phyloP scores from a whole-genome alignment of 2,329 filamentous ascomycete species.

The Sarocladium oryzae region DNA sequence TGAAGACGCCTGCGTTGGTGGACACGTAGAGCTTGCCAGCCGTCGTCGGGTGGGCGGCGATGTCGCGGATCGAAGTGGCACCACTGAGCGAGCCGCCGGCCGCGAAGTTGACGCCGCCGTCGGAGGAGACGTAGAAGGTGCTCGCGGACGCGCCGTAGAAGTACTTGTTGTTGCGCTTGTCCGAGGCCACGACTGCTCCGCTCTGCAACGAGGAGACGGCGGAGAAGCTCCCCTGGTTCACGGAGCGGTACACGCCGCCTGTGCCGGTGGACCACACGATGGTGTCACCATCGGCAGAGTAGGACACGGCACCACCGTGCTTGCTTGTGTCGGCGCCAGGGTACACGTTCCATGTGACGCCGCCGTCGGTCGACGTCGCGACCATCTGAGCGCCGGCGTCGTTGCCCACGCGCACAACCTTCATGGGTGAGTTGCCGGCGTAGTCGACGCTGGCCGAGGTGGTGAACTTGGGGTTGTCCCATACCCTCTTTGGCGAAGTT shows the following conservation, averaged over 20 bases:
- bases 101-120: slow-evolving; percentile 40
- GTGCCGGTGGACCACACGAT: slow-evolving; percentile 40
- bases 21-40: slow-evolving; percentile 56
- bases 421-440: slow-evolving; percentile 2
- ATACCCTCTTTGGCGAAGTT: slow-evolving; percentile 36
- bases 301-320: slow-evolving; percentile 39
- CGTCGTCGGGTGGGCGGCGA: slow-evolving; percentile 48
- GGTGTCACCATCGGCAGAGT: slow-evolving; percentile 44
- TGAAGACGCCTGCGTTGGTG: slow-evolving; percentile 47
- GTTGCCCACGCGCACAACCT: slow-evolving; percentile 41
- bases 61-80: slow-evolving; percentile 43
- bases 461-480: slow-evolving; percentile 41
- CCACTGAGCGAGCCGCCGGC: slow-evolving; percentile 26
- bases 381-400: slow-evolving; percentile 34
- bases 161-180: slow-evolving; percentile 44
- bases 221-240: slow-evolving; percentile 34
- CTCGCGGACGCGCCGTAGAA: slow-evolving; percentile 45
- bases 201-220: slow-evolving; percentile 38
- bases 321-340: slow-evolving; percentile 38
- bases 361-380: slow-evolving; percentile 43
- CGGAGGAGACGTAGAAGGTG: slow-evolving; percentile 44
- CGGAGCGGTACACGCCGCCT: slow-evolving; percentile 35
- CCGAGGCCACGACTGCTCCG: slow-evolving; percentile 43
- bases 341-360: slow-evolving; percentile 41
- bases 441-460: slow-evolving; percentile 35